These are phyloP conservation scores for Bruguiera hainesii DNA, from an alignment of 441 rosid genomes.

Conservation along the genomic window DNA sequence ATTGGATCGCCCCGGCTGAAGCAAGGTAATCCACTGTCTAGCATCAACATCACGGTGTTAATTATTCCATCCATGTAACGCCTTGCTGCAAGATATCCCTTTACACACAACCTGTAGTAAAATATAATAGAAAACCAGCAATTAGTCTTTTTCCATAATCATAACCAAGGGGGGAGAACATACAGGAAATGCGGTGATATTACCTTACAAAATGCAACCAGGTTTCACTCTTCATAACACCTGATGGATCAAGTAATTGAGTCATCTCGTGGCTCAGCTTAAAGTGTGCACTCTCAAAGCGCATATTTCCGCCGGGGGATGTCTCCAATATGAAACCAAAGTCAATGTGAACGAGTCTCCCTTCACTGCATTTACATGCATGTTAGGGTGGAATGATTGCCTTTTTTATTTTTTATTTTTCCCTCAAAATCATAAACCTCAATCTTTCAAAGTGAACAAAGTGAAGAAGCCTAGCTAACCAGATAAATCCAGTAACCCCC, in stretches of 20 bases:
- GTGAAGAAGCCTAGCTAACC: not conserved
- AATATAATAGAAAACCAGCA: conserved; percentile 4
- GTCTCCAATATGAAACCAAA: conserved; percentile 97
- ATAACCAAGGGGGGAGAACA: not conserved
- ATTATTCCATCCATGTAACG: conserved; percentile 95
- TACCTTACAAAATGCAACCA: conserved; percentile 89
- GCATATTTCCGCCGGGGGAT: conserved; percentile 97
- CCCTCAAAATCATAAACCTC: conserved; percentile 4
- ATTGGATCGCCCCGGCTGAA: conserved; percentile 97
- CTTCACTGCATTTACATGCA: conserved; percentile 47
- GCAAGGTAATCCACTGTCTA: conserved; percentile 95
- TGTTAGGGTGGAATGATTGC: conserved; percentile 1
- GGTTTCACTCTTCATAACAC: conserved; percentile 91
- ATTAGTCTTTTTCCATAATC: not conserved
- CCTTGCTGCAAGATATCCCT: conserved; percentile 90
- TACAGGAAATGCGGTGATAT: not conserved
- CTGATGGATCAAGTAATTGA: conserved; percentile 91
- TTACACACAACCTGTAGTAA: conserved; percentile 73
- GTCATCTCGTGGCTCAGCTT: conserved; percentile 99
- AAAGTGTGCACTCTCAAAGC: conserved; percentile 97
- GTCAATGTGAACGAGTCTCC: conserved; percentile 97
- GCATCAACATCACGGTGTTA: conserved; percentile 80
- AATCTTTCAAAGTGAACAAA: not conserved
- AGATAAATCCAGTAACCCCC: not conserved
- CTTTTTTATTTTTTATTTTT: not conserved